phyloP scores from a whole-genome alignment of 306 rosid genomes.

The Urtica urens region DNA sequence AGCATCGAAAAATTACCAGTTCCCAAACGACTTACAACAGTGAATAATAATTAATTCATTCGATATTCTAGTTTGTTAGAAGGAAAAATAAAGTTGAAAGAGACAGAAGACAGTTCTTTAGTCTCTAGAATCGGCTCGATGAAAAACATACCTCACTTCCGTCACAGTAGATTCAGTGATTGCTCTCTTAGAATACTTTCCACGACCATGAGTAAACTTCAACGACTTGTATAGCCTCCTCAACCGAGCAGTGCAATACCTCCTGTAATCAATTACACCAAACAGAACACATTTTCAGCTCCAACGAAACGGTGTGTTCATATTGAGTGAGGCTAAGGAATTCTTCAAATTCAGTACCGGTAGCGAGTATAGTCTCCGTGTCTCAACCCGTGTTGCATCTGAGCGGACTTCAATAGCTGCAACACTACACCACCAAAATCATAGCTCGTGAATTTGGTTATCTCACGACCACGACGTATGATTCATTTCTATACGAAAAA shows the following conservation, averaged over 20 bases:
- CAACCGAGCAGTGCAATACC: slow-evolving; percentile 89
- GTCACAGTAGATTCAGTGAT: slow-evolving; percentile 68
- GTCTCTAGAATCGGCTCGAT: not conserved
- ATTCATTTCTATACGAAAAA: not conserved
- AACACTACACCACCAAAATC: slow-evolving; percentile 29
- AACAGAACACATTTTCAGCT: too few relatives aligned
- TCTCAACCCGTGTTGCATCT: slow-evolving; percentile 94
- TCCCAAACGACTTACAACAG: too few relatives aligned
- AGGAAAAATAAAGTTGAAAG: too few relatives aligned
- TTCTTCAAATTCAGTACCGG: too few relatives aligned
- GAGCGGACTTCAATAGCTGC: slow-evolving; percentile 92
- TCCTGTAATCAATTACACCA: slow-evolving; percentile 31
- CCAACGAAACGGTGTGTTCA: too few relatives aligned
- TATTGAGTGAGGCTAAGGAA: too few relatives aligned
- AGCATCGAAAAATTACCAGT: too few relatives aligned
- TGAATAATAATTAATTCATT: too few relatives aligned
- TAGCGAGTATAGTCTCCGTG: slow-evolving; percentile 91
- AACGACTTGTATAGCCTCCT: slow-evolving; percentile 87
- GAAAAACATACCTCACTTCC: slow-evolving; percentile 63
- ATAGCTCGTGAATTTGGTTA: not conserved
- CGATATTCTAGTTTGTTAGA: too few relatives aligned
- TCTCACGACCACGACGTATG: not conserved
- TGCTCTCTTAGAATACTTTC: slow-evolving; percentile 55
- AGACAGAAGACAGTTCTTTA: too few relatives aligned
- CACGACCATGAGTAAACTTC: slow-evolving; percentile 98